phyloP scores from a whole-genome alignment of 305 asterid species.

The Solanum hybrid region DNA sequence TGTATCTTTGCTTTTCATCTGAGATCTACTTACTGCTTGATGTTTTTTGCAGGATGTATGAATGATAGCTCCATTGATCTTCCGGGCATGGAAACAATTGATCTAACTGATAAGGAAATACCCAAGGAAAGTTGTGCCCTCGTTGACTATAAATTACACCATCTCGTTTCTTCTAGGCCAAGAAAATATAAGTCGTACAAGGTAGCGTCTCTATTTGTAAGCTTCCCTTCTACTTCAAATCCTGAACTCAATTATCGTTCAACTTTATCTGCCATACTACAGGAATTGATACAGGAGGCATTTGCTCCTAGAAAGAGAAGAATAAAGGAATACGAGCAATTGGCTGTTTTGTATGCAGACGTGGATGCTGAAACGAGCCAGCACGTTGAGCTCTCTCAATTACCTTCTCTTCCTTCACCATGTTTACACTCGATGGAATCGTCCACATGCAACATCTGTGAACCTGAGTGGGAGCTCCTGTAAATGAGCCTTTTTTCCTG shows the following conservation, averaged over 20 bases:
- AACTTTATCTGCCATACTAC: neutral
- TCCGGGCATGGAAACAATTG: conserved; percentile 45
- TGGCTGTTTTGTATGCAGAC: conserved; percentile 53
- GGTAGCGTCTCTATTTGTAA: conserved; percentile 21
- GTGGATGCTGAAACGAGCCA: conserved; percentile 35
- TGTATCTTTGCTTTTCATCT: neutral
- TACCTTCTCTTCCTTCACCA: conserved; percentile 12
- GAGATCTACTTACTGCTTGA: neutral
- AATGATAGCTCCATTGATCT: conserved; percentile 15
- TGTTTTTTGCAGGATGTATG: conserved; percentile 20
- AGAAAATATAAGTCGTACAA: conserved; percentile 48
- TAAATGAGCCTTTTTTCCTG: conserved; percentile 14
- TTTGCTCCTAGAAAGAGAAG: conserved; percentile 54
- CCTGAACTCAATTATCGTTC: neutral
- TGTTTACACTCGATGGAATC: conserved; percentile 8
- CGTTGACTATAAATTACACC: conserved; percentile 13
- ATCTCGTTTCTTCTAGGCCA: conserved; percentile 28
- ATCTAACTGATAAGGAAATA: conserved; percentile 35
- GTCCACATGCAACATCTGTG: conserved; percentile 20
- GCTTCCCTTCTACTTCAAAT: neutral
- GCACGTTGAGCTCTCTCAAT: conserved; percentile 10
- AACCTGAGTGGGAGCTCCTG: conserved; percentile 67
- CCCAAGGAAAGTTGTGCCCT: conserved; percentile 15
- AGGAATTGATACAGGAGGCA: conserved; percentile 55
- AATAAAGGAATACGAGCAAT: conserved; percentile 60